Base-by-base conservation (phyloP, 768 basidiomycete species). In the Mycena albidolilacea region DNA sequence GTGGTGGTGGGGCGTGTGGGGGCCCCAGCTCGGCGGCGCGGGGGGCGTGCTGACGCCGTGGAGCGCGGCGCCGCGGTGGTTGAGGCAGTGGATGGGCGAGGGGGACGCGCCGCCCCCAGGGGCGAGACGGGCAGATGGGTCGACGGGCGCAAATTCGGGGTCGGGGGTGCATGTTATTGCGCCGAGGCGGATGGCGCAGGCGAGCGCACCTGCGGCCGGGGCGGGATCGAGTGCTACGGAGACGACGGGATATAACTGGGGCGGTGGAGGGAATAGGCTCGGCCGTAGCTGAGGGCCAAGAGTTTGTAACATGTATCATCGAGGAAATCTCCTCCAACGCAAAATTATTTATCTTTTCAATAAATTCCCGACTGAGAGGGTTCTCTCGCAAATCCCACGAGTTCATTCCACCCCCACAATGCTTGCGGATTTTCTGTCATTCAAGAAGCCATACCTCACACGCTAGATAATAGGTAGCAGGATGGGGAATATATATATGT, bases 1-100 rank as follows among this genome's bases (percentile, higher is more conserved):
- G 10, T 96, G 94, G 93, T 95, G 92, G 91, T 94, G 91, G 91
- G 78, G 84, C 35, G 86, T 94, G 9, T 91, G 91, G 86, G 88
- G 89, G 35, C 82, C 83, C 41, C 83, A 80, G 19, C 78, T 85
- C n/a, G 86, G 87, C 37, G 80, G 79, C 7, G 80, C 80, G 19
- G 86, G 81, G 9, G 86, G 90, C 1, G 76, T 80, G 10, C 80
- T 90, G 70, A 81, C 81, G 19, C 50, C 69, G 23, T 86, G 79
- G 68, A 89, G 82, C n/a, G 80, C 74, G 57, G 93, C 92, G 30
- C 93, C 92, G 10, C 77, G 73, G 41, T 95, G 90, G 92, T 72
- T 93, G 78, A 84, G 83, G 72, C 81, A 81, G 30, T 80, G 85
- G 67, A 82, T 92, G 71, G 90, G 89, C 5, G 85, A 88, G 64